Percentiles rank a stretch among this genome's conserved stretches.
Evolutionary conservation across 805 yeast species (phyloP).

Genomic region (Lipomyces kockii): DNA sequence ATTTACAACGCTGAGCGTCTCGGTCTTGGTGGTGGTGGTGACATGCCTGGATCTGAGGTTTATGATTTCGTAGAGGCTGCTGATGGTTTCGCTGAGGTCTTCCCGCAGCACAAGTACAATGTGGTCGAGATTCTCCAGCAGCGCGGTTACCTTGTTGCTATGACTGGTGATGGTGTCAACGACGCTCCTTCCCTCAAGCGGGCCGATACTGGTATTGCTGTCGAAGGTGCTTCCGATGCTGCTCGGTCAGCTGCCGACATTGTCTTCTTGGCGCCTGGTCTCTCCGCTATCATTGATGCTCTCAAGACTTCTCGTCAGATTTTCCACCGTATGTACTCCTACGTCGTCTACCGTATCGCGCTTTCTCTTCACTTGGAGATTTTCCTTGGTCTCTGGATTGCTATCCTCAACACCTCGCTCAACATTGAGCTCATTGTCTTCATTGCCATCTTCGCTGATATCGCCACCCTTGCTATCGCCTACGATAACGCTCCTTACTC

Average conservation of each 20-base stretch:
- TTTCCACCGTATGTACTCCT: conserved; percentile 99
- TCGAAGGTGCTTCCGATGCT: conserved; percentile 54
- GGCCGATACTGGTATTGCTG: conserved; percentile 91
- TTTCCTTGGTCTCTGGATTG: conserved; percentile 96
- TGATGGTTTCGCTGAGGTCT: conserved; percentile 86
- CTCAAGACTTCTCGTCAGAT: conserved; percentile 91
- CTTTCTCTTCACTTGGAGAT: conserved; percentile 91
- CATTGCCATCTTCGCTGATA: conserved; percentile 79
- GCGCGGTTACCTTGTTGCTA: conserved; percentile 69
- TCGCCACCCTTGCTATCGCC: conserved; percentile 80
- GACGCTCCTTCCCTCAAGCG: conserved; percentile 71
- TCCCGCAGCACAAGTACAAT: conserved; percentile 70
- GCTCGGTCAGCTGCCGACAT: conserved; percentile 54
- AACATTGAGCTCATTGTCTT: conserved; percentile 90
- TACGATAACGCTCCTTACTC: conserved; percentile 95
- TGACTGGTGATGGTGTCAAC: conserved; percentile 75
- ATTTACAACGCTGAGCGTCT: conserved; percentile 95
- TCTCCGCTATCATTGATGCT: conserved; percentile 65
- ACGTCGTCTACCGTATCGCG: conserved; percentile 98
- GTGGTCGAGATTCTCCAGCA: conserved; percentile 68
- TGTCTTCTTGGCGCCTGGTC: conserved; percentile 61
- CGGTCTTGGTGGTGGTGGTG: conserved; percentile 86
- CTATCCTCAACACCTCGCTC: conserved; percentile 83
- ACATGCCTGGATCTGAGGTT: conserved; percentile 67
- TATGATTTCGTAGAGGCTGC: conserved; percentile 80